Base-by-base conservation (phyloP, 2,329 filamentous ascomycete species). In the Acarospora socialis region DNA sequence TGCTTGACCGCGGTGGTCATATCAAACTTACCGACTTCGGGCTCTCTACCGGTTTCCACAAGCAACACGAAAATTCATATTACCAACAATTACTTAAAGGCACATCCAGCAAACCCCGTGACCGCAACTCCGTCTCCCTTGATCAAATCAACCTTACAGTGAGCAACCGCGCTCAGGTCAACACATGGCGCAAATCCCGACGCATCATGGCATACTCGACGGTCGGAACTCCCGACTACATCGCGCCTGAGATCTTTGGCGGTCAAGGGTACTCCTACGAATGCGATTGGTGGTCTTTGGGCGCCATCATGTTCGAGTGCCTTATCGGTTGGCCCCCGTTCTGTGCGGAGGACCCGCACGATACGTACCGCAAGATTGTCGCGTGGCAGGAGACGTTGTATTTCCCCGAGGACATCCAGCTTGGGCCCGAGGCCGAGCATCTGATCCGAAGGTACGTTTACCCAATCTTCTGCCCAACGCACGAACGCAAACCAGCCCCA, bases 261-360 rank as follows among this genome's bases (percentile, higher is more conserved):
- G 86, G 87, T 12, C 81, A 92, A 49, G 90, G 90, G 29, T 98
- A 98, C 62, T 82, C 83, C 36, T 93, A 87, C 50, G 79, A 92
- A 53, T 98, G 90, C 55, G 90, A 98, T 65, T 98, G 90, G 90
- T 98, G 90, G 90, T 92, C 82, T 14, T 70, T 98, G 30, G 90
- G 90, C 32, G 94, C 90, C 26, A 98, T 98, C 60, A 95, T 98
- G 90, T 98, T 95, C 49, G 90, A 98, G 59, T 98, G 90, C 57
- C 68, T 98, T 45, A 84, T 98, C 39, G 90, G 90, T 48, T 98
- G 90, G 90, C 90, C 90, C 34, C 90, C 90, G 18, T 98, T 98
- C 70, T 98, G 90, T 55, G 87, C 90, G 13, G 90, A 98, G 55
- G 87, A 95, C 53, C 81, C 84, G 38, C 87, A 92, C 52, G 90